A percentile compares a stretch with the other conserved stretches of the same genome.
phyloP scores from a whole-genome alignment of 768 basidiomycete species.

The Pilatotrama ljubarskyi region DNA sequence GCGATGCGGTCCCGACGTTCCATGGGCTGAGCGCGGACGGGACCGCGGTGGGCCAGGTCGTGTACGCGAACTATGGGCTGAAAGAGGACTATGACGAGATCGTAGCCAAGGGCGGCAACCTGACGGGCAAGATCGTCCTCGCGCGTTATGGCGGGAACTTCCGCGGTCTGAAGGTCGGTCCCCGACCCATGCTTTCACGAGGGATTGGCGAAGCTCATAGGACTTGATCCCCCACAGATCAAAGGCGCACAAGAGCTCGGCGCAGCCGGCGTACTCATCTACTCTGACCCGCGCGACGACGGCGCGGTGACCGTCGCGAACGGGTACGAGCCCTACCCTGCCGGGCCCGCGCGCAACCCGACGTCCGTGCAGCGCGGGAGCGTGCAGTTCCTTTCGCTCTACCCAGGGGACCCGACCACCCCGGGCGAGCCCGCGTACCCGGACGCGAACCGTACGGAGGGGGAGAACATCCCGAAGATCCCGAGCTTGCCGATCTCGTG shows the following conservation, averaged over 20 bases:
- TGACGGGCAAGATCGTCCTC: slow-evolving; percentile 78
- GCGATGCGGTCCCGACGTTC: slow-evolving; percentile 71
- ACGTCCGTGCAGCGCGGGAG: slow-evolving; percentile 86
- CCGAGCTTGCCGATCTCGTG: slow-evolving; percentile 90
- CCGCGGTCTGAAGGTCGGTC: slow-evolving; percentile 80
- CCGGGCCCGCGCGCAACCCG: slow-evolving; percentile 87
- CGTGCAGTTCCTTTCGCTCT: slow-evolving; percentile 63
- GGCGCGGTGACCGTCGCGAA: slow-evolving; percentile 75
- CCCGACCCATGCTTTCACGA: background rate
- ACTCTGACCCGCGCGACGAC: slow-evolving; percentile 85
- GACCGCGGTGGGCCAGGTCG: slow-evolving; percentile 64
- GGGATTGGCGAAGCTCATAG: too few relatives aligned
- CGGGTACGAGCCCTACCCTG: slow-evolving; percentile 76
- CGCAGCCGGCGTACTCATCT: slow-evolving; percentile 77
- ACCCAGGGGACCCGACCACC: slow-evolving; percentile 78
- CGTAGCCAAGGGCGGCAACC: slow-evolving; percentile 60
- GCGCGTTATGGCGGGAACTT: slow-evolving; percentile 77
- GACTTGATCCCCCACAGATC: too few relatives aligned
- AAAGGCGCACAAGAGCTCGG: slow-evolving; percentile 83
- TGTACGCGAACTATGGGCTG: slow-evolving; percentile 82
- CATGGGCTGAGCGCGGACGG: slow-evolving; percentile 83
- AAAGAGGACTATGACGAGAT: slow-evolving; percentile 75
- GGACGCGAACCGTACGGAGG: slow-evolving; percentile 67
- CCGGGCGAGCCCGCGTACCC: slow-evolving; percentile 87
- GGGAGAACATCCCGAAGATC: slow-evolving; percentile 66